Percentiles rank a stretch among this genome's conserved stretches.
These are phyloP conservation scores for Ophiostoma triangulosporum DNA, from an alignment of 2,329 filamentous ascomycete genomes.

Conservation along the genomic window DNA sequence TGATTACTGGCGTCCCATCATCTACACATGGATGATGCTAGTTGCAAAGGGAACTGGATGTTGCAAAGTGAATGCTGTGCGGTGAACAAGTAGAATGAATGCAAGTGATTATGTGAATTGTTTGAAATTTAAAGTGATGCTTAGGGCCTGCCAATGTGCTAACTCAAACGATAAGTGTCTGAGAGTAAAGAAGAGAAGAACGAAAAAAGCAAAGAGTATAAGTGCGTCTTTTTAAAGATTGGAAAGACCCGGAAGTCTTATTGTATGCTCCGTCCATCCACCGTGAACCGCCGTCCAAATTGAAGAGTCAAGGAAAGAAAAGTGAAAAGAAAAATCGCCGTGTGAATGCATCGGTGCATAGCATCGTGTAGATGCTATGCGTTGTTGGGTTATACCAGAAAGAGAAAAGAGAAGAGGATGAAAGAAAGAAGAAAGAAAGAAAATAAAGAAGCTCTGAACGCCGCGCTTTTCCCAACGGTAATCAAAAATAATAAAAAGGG, in stretches of 20 bases:
- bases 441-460: slow-evolving; percentile 3
- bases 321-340: not conserved
- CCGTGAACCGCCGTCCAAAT: not conserved
- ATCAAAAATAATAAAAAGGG: not conserved
- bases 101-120: not conserved
- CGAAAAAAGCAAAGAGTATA: not conserved
- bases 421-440: not conserved
- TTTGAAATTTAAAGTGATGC: not conserved
- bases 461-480: slow-evolving; percentile 11
- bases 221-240: not conserved
- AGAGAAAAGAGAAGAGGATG: not conserved
- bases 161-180: not conserved
- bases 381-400: not conserved
- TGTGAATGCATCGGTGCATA: not conserved
- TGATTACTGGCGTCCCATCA: no score
- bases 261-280: not conserved
- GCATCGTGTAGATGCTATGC: not conserved
- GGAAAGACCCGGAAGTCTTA: not conserved
- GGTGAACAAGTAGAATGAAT: not conserved
- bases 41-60: not conserved
- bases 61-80: not conserved
- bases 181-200: not conserved
- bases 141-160: not conserved
- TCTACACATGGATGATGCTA: no score
- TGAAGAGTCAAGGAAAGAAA: not conserved